Conservation (phyloP, 495 filamentous ascomycete species). For the Aspergillus kassunensis region DNA sequence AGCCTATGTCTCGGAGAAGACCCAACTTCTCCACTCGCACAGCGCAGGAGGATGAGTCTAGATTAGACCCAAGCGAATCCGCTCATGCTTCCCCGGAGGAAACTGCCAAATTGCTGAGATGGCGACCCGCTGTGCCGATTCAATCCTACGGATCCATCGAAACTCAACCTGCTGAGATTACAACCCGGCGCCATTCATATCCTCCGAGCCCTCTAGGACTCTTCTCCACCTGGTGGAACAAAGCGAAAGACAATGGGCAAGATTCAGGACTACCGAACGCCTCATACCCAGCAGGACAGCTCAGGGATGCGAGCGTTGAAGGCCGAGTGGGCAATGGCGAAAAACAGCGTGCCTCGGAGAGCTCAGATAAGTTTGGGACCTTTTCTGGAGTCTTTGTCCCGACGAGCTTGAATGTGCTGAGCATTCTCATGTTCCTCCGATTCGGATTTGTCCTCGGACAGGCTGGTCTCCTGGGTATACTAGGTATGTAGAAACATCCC, state of each 20-base stretch:
- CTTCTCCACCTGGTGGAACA: constrained; percentile 30
- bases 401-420: constrained; percentile 82
- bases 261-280: constrained; percentile 8
- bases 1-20: constrained; percentile 36
- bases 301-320: constrained; percentile 27
- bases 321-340: constrained; percentile 37
- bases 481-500: constrained; percentile 50
- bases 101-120: constrained; percentile 20
- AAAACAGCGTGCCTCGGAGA: constrained; percentile 44
- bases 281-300: constrained; percentile 21
- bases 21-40: constrained; percentile 53
- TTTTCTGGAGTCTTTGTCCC: constrained; percentile 83
- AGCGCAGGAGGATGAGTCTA: constrained; percentile 51
- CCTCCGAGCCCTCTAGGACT: constrained; percentile 22
- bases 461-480: constrained; percentile 71
- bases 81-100: constrained; percentile 17
- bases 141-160: constrained; percentile 33
- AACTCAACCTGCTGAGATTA: constrained; percentile 3
- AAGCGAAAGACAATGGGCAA: constrained; percentile 10
- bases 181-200: constrained; percentile 21
- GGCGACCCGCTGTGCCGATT: constrained; percentile 21
- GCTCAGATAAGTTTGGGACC: constrained; percentile 61
- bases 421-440: constrained; percentile 87
- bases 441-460: constrained; percentile 80
- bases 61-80: constrained; percentile 42